A percentile compares a stretch with the other conserved stretches of the same genome.
Conservation (phyloP, 1,139 yeast genomes). For the Yamadazyma atlantica region DNA sequence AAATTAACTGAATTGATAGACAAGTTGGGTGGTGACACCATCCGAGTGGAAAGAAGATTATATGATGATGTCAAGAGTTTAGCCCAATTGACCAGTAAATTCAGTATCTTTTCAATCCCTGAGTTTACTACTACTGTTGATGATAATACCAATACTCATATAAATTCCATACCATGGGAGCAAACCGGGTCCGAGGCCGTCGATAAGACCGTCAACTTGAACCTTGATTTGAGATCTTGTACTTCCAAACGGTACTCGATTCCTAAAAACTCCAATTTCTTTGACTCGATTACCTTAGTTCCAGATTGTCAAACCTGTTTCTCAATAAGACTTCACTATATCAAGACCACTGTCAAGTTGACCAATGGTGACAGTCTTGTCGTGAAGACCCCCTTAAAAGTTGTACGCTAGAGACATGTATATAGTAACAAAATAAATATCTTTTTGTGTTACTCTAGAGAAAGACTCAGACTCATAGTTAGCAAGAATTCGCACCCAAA, state of each 20-base stretch:
- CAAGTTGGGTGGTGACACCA: constrained; percentile 34
- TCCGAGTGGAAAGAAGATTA: constrained; percentile 36
- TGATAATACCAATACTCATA: constrained; percentile 3
- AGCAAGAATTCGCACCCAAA: background rate
- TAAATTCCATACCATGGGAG: constrained; percentile 30
- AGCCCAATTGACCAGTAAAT: constrained; percentile 27
- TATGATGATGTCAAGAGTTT: constrained; percentile 39
- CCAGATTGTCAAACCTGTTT: constrained; percentile 61
- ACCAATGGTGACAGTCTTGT: constrained; percentile 31
- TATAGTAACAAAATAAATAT: background rate
- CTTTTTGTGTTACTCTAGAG: too few species aligned
- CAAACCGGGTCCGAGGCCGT: constrained; percentile 2
- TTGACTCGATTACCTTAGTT: constrained; percentile 41
- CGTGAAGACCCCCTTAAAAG: constrained; percentile 38
- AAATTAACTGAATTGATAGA: constrained; percentile 32
- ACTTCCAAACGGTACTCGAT: constrained; percentile 25
- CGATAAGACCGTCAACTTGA: constrained; percentile 24
- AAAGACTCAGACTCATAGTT: too few species aligned
- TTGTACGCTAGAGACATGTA: constrained; percentile 8
- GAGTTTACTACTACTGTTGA: constrained; percentile 2
- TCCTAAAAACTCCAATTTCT: constrained; percentile 20
- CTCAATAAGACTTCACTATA: constrained; percentile 50
- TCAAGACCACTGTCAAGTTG: constrained; percentile 32
- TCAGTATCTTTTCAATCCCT: constrained; percentile 10
- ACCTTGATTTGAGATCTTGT: constrained; percentile 26